Conservation (phyloP, 768 basidiomycete species). For the Lactarius trivialis region DNA sequence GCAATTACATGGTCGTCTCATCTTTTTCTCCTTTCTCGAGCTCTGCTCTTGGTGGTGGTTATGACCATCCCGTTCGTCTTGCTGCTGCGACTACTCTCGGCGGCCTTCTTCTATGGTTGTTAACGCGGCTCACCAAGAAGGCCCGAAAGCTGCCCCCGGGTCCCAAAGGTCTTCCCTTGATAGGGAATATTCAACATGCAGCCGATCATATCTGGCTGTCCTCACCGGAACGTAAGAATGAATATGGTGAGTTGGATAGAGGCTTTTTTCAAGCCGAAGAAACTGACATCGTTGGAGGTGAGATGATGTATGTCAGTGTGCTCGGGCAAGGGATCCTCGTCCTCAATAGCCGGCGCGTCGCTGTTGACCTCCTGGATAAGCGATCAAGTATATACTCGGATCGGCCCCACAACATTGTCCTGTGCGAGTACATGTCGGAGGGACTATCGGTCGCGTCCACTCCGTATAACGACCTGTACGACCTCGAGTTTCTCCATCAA, state of each 20-base stretch:
- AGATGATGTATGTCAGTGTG: background rate
- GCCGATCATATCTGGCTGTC: background rate
- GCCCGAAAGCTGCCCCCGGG: background rate
- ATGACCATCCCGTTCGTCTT: too few species aligned
- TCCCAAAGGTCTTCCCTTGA: background rate
- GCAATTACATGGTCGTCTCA: too few species aligned
- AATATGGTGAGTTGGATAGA: background rate
- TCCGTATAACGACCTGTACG: slow-evolving; percentile 23
- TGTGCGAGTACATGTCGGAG: slow-evolving; percentile 30
- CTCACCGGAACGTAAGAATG: background rate
- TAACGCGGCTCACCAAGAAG: background rate
- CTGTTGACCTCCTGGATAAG: slow-evolving; percentile 30
- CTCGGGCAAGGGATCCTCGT: background rate
- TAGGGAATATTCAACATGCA: background rate
- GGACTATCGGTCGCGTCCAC: slow-evolving; percentile 24
- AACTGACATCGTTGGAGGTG: background rate
- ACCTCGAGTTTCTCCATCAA: background rate
- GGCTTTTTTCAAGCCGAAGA: background rate
- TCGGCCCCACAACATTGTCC: slow-evolving; percentile 26
- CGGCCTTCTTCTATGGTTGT: background rate
- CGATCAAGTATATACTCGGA: slow-evolving; percentile 30
- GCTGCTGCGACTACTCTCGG: background rate
- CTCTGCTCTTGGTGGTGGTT: too few species aligned
- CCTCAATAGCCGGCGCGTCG: slow-evolving; percentile 11
- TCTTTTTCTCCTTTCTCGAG: too few species aligned